phyloP scores from a whole-genome alignment of 192 early-diverging fungal species.

The Backusella westeae region DNA sequence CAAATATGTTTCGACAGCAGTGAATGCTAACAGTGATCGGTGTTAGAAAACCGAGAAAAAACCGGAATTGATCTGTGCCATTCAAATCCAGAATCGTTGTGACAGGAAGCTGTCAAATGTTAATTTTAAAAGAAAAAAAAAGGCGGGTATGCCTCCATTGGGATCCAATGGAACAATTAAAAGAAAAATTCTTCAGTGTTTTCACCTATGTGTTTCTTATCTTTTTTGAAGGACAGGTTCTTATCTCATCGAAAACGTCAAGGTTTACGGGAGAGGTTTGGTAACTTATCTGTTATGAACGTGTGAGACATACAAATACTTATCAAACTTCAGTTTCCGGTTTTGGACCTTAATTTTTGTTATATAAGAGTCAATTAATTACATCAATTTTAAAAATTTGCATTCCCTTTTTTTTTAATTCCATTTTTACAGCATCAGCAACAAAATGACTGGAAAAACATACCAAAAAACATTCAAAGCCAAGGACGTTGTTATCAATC shows the following conservation, averaged over 20 bases:
- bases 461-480: background rate
- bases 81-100: background rate
- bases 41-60: background rate
- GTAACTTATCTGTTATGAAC: background rate
- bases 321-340: background rate
- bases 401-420: background rate
- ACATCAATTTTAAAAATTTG: background rate
- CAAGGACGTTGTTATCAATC: conserved; percentile 7
- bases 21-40: background rate
- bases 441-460: background rate
- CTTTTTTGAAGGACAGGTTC: background rate
- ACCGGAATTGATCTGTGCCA: background rate
- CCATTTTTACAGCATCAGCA: too few species aligned
- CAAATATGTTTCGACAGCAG: background rate
- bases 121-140: background rate
- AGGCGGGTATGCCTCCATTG: too few species aligned
- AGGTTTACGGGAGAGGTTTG: background rate
- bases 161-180: background rate
- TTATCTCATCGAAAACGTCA: background rate
- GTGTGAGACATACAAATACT: background rate
- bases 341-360: background rate
- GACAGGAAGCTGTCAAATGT: background rate
- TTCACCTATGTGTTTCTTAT: background rate
- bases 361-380: background rate
- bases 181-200: background rate